phyloP scores from a whole-genome alignment of 148 eudicot genomes.

The Arbutus unedo region DNA sequence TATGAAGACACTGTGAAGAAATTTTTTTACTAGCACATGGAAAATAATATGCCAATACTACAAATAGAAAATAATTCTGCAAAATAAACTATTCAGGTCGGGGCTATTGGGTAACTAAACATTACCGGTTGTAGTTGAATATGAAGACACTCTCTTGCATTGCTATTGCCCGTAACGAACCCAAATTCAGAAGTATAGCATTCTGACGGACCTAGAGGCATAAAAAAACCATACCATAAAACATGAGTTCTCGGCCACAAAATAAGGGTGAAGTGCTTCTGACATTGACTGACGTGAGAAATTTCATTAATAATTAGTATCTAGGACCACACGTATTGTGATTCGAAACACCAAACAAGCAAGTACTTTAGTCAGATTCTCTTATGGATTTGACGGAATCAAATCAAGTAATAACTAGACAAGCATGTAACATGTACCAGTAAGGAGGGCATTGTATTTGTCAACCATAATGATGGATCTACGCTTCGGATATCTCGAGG shows the following conservation, averaged over 20 bases:
- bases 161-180: conserved; percentile 88
- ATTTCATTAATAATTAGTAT: neutral
- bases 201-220: conserved; percentile 74
- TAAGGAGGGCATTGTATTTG: conserved; percentile 90
- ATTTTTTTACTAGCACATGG: neutral
- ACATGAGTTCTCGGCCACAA: neutral
- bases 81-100: neutral
- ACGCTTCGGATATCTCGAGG: conserved; percentile 96
- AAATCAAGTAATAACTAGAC: conserved; percentile 4
- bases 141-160: conserved; percentile 92
- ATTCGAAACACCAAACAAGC: neutral
- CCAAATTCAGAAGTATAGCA: conserved; percentile 89
- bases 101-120: conserved; percentile 11
- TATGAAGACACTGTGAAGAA: neutral
- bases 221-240: conserved; percentile 13
- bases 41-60: neutral
- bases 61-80: neutral
- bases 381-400: neutral
- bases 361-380: too few species aligned
- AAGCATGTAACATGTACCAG: conserved; percentile 52
- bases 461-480: conserved; percentile 98
- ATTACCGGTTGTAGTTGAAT: conserved; percentile 90
- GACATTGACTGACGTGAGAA: neutral
- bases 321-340: neutral
- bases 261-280: neutral